Evolutionary conservation across 2,329 filamentous ascomycete species (phyloP), one percentile per base, ranked within the genome.

Genomic region (Pseudogymnoascus sp.): DNA sequence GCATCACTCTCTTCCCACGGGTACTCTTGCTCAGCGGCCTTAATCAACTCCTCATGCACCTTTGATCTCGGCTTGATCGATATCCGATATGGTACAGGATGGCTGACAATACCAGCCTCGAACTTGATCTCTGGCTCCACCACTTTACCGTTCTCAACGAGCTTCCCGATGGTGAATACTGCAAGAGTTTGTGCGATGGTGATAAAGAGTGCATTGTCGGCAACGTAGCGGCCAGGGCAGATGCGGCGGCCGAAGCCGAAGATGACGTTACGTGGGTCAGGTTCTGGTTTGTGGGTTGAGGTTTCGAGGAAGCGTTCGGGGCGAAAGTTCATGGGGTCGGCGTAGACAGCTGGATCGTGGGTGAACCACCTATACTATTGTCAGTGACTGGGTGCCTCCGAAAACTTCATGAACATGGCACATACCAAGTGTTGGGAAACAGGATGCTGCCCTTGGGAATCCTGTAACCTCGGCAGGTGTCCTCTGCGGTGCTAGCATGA

Each of bases 391-490:
- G 3, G 15, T 62, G n/a, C 19, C 38, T 50, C 19, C 1, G 60
- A 15, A 17, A 46, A 2, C 6, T 62, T 46, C 2, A 46, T 44
- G 35, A 61, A 6, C 9, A 21, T 33, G 13, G 31, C 33, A 19
- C 23, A 50, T 59, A 63, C 63, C 63, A 64, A 26, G 63, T 66
- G 59, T 70, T 71, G 6, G 42, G 15, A n/a, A 62, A 23, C 13
- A 65, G 4, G 4, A 75, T 75, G 53, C 75, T 76, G 2, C 83
- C 83, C n/a, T 78, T 79, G n/a, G 82, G 82, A 60, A 86, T 83
- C 64, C 78, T 77, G 69, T 81, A 80, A 59, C 78, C 82, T 26
- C 80, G 74, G 68, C 84, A 85, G 13, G 78, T 74, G 62, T 85
- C 83, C 53, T 85, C 82, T 60, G 78, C 71, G 2, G 79, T 75